Percentiles rank a stretch among this genome's conserved stretches.
Evolutionary conservation across 805 yeast species (phyloP).

Genomic region (Schwanniomyces occidentalis): DNA sequence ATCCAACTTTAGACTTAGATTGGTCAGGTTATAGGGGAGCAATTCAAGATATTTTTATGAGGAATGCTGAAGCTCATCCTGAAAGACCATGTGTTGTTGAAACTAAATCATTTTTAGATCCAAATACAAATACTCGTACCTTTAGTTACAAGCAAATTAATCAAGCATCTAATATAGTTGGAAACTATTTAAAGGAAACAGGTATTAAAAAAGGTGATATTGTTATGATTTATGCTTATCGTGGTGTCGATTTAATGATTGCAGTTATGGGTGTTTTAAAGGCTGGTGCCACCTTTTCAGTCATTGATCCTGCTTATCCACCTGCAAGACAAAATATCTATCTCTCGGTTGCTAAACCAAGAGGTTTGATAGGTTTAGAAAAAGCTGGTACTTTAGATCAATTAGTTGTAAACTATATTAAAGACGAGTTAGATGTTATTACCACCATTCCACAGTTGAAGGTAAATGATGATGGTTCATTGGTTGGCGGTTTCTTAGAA

Average conservation of each 20-base stretch:
- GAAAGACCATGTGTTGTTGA: slow-evolving; percentile 91
- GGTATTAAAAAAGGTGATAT: slow-evolving; percentile 92
- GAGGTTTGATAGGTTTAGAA: slow-evolving; percentile 83
- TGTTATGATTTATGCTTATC: slow-evolving; percentile 95
- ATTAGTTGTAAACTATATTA: slow-evolving; percentile 76
- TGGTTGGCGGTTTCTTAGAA: slow-evolving; percentile 55
- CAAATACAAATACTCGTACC: slow-evolving; percentile 56
- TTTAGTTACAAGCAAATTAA: slow-evolving; percentile 88
- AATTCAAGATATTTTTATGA: slow-evolving; percentile 91
- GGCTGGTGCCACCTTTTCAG: slow-evolving; percentile 98
- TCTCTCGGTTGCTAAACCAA: slow-evolving; percentile 89
- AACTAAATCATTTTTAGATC: slow-evolving; percentile 69
- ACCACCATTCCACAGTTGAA: slow-evolving; percentile 77
- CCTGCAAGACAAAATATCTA: slow-evolving; percentile 96
- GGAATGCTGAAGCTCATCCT: slow-evolving; percentile 81
- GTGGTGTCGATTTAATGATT: slow-evolving; percentile 95
- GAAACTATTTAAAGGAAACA: slow-evolving; percentile 76
- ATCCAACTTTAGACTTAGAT: slow-evolving; percentile 83
- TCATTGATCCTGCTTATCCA: slow-evolving; percentile 98
- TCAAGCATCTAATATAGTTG: slow-evolving; percentile 90
- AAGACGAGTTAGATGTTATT: slow-evolving; percentile 67
- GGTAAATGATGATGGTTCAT: slow-evolving; percentile 71
- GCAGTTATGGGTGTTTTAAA: slow-evolving; percentile 97
- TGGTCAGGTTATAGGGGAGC: slow-evolving; percentile 94
- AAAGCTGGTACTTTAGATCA: slow-evolving; percentile 85